phyloP scores from a whole-genome alignment of 192 early-diverging fungal genomes.

The Gaertneriomyces sp. region DNA sequence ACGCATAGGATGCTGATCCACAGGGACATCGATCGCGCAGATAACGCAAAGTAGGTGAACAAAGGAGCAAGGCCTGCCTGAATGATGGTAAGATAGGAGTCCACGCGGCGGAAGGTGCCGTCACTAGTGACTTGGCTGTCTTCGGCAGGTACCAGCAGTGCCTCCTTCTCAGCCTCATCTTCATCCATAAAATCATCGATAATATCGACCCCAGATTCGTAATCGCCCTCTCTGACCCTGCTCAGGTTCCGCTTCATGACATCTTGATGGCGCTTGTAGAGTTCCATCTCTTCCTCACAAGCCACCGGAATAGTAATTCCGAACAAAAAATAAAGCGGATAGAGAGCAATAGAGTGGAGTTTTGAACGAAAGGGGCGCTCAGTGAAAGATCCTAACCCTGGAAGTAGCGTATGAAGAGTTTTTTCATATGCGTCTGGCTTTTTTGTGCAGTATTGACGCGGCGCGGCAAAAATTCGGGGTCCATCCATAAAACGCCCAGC shows the following conservation, averaged over 20 bases:
- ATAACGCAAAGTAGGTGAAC: conserved; percentile 36
- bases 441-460: too few species aligned
- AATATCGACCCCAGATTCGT: conserved; percentile 18
- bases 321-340: conserved; percentile 13
- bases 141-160: not conserved
- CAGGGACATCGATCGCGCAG: conserved; percentile 13
- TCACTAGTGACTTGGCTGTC: conserved; percentile 21
- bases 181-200: conserved; percentile 17
- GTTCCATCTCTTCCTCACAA: conserved; percentile 38
- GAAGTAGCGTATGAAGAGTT: conserved; percentile 4
- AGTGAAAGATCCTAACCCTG: conserved; percentile 1
- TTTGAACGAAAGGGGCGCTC: not conserved
- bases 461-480: too few species aligned
- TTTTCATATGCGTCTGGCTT: not conserved
- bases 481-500: too few species aligned
- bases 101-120: conserved; percentile 38
- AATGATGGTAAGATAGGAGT: conserved; percentile 53
- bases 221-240: conserved; percentile 17
- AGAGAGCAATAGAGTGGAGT: conserved; percentile 6
- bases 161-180: conserved; percentile 7
- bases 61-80: conserved; percentile 57
- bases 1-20: conserved; percentile 30
- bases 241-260: too few species aligned
- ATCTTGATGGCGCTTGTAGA: not conserved
- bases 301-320: conserved; percentile 63